Percentiles rank a stretch among this genome's conserved stretches.
Conservation (phyloP, 2,329 filamentous ascomycete genomes). For the Tolypocladium pustulatum region DNA sequence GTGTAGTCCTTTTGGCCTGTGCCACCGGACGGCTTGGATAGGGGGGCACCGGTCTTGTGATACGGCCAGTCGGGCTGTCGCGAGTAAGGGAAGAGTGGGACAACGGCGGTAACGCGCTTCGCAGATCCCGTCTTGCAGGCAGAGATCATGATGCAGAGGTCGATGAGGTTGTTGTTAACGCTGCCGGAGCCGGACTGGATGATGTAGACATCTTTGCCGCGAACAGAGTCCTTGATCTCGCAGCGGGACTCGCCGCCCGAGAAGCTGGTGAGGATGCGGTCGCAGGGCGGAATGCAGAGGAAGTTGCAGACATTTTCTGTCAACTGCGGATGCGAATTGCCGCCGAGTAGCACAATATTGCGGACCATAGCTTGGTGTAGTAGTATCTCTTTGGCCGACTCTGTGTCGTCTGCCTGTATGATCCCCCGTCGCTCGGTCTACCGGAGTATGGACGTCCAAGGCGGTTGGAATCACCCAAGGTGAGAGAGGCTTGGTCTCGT, state of each 20-base stretch:
- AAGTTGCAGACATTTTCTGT: slow-evolving; percentile 80
- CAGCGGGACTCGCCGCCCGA: slow-evolving; percentile 90
- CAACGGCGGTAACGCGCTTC: slow-evolving; percentile 82
- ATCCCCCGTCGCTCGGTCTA: background rate
- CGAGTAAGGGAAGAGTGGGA: slow-evolving; percentile 94
- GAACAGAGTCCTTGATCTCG: slow-evolving; percentile 91
- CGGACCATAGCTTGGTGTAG: slow-evolving; percentile 59
- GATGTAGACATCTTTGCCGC: slow-evolving; percentile 98
- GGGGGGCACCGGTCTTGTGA: slow-evolving; percentile 85
- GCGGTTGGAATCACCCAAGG: background rate
- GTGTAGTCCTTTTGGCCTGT: slow-evolving; percentile 56
- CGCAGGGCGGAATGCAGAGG: slow-evolving; percentile 75
- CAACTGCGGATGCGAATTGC: slow-evolving; percentile 83
- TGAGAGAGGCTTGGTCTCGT: background rate
- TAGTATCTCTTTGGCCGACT: background rate
- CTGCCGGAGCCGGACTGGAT: slow-evolving; percentile 87
- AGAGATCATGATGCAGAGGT: slow-evolving; percentile 96
- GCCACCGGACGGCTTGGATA: slow-evolving; percentile 53
- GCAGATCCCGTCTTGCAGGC: slow-evolving; percentile 93
- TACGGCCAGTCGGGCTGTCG: slow-evolving; percentile 94
- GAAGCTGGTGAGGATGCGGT: slow-evolving; percentile 83
- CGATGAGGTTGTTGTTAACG: slow-evolving; percentile 94
- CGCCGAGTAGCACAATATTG: slow-evolving; percentile 88
- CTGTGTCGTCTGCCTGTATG: background rate
- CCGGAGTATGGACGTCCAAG: background rate